phyloP scores from a whole-genome alignment of 306 rosid genomes.

The Sesbania bispinosa region DNA sequence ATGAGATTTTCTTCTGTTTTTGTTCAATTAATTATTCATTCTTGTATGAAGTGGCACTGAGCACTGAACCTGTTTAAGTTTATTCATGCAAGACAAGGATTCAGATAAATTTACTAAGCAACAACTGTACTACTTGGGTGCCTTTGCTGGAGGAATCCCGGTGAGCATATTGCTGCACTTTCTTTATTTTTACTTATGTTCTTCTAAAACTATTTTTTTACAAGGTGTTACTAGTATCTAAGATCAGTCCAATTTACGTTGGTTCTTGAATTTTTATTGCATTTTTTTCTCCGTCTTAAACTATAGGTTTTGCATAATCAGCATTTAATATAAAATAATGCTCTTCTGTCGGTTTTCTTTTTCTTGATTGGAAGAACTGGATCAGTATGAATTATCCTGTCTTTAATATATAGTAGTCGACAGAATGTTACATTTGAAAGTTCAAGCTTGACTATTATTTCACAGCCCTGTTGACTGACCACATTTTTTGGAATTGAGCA shows the following conservation, averaged over 20 bases:
- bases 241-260: neutral
- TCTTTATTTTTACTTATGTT: constrained; percentile 27
- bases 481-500: neutral
- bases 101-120: constrained; percentile 79
- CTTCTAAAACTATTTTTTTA: neutral
- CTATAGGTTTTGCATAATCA: neutral
- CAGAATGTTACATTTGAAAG: neutral
- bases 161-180: constrained; percentile 76
- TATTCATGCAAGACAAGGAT: constrained; percentile 66
- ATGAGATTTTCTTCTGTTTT: neutral
- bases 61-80: constrained; percentile 24
- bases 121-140: constrained; percentile 75
- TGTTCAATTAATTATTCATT: neutral
- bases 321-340: neutral
- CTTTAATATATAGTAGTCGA: neutral
- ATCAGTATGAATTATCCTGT: neutral
- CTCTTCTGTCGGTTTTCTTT: neutral
- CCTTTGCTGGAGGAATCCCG: too few relatives aligned
- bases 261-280: neutral
- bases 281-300: neutral
- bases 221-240: neutral
- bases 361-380: neutral
- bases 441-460: neutral
- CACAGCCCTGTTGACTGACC: neutral
- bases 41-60: constrained; percentile 14